phyloP scores from a whole-genome alignment of 78 protist species.

The Cavenderia fasciculata region DNA sequence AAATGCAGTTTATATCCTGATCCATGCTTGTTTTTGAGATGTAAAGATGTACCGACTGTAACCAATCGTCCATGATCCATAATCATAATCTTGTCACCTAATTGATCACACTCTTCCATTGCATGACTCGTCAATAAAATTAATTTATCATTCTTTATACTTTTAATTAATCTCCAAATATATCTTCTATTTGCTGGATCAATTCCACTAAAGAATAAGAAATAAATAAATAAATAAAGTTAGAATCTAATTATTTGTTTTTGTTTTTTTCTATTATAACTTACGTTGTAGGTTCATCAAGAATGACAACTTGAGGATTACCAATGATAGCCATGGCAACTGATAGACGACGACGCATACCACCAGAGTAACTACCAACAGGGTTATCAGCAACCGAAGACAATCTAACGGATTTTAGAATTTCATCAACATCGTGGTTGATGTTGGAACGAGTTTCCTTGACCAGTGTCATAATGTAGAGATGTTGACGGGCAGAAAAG shows the following conservation, averaged over 20 bases:
- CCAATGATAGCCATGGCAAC: constrained; percentile 84
- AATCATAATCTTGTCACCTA: constrained; percentile 87
- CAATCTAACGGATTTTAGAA: constrained; percentile 7
- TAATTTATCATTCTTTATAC: constrained; percentile 19
- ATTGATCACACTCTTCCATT: constrained; percentile 87
- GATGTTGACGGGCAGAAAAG: constrained; percentile 84
- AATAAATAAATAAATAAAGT: too few relatives aligned
- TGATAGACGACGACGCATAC: constrained; percentile 50
- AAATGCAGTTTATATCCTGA: constrained; percentile 80
- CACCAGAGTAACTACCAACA: constrained; percentile 15
- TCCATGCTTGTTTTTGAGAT: constrained; percentile 81
- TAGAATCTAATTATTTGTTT: too few relatives aligned
- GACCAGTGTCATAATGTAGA: constrained; percentile 36
- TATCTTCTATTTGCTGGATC: constrained; percentile 63
- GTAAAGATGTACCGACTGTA: constrained; percentile 78
- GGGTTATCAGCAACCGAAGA: constrained; percentile 5
- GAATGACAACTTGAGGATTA: constrained; percentile 26
- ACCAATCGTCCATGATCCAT: constrained; percentile 79
- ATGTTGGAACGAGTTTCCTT: constrained; percentile 23
- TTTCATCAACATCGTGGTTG: not conserved
- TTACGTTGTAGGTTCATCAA: constrained; percentile 80
- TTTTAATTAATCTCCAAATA: constrained; percentile 75
- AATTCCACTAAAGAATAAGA: too few relatives aligned
- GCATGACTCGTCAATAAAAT: constrained; percentile 86
- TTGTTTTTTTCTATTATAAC: too few relatives aligned